These are phyloP conservation scores for Pseudogymnoascus sp. DNA, from an alignment of 2,329 filamentous ascomycete species.

Conservation along the genomic window DNA sequence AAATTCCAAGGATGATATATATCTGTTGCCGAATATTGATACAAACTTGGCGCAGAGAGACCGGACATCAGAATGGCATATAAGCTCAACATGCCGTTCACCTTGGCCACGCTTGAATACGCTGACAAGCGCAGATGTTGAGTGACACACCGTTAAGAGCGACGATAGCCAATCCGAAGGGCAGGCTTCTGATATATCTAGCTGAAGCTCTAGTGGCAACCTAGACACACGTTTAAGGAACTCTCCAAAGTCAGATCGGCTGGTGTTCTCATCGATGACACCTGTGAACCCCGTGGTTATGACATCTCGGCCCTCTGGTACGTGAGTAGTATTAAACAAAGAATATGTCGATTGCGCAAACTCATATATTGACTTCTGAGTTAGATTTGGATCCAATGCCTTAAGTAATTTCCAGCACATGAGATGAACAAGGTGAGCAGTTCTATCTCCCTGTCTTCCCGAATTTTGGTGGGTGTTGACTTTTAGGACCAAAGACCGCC, in stretches of 20 bases:
- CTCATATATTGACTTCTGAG: slow-evolving; percentile 1
- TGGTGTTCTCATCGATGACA: neutral
- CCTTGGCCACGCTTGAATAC: neutral
- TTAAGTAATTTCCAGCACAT: slow-evolving; percentile 3
- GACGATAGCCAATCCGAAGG: neutral
- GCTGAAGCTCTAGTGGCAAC: slow-evolving; percentile 3
- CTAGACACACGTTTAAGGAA: neutral
- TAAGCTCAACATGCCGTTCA: neutral
- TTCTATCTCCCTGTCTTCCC: neutral
- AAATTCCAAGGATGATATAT: slow-evolving; percentile 4
- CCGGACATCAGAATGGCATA: neutral
- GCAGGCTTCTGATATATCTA: neutral
- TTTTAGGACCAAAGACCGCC: neutral
- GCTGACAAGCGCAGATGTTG: neutral
- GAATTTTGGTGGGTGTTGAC: neutral
- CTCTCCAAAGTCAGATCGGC: neutral
- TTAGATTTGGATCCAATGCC: neutral
- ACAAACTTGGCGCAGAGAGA: neutral
- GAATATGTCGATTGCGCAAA: slow-evolving; percentile 6
- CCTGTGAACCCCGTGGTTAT: neutral
- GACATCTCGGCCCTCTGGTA: neutral
- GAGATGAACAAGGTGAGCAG: slow-evolving; percentile 7
- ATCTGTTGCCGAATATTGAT: slow-evolving; percentile 4
- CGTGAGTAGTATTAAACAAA: neutral
- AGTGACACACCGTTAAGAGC: neutral